Percentiles rank a stretch among this genome's conserved stretches.
phyloP scores from a whole-genome alignment of 805 yeast species.

The Blastobotrys robertii region DNA sequence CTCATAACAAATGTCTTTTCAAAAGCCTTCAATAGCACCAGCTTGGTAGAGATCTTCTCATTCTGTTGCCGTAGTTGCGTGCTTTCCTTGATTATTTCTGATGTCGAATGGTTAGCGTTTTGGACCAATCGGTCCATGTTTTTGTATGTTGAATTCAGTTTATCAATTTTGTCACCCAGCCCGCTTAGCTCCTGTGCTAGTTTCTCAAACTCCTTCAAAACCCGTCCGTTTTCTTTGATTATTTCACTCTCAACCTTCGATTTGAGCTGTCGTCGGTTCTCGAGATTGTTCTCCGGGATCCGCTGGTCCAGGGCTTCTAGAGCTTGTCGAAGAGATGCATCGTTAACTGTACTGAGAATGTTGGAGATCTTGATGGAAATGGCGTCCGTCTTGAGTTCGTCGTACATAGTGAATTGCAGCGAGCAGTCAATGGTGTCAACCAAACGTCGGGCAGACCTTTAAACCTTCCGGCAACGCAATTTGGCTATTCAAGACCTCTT shows the following conservation, averaged over 20 bases:
- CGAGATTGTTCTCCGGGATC: conserved; percentile 24
- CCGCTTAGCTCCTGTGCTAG: conserved; percentile 20
- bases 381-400: conserved; percentile 1
- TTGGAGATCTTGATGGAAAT: conserved; percentile 18
- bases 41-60: conserved; percentile 16
- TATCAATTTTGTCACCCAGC: conserved; percentile 17
- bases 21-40: conserved; percentile 23
- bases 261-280: conserved; percentile 24
- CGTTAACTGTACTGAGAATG: conserved; percentile 26
- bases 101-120: conserved; percentile 16
- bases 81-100: conserved; percentile 22
- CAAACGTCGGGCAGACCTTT: too few relatives aligned
- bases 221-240: conserved; percentile 22
- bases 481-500: too few relatives aligned
- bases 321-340: conserved; percentile 24
- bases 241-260: conserved; percentile 28
- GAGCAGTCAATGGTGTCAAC: neutral
- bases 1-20: conserved; percentile 56
- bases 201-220: conserved; percentile 27
- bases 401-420: neutral
- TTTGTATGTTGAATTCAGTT: conserved; percentile 11
- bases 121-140: conserved; percentile 18
- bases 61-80: conserved; percentile 18
- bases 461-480: too few relatives aligned
- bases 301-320: conserved; percentile 22